phyloP scores from a whole-genome alignment of 2,329 filamentous ascomycete species.

The Raffaelea deltoideospora region DNA sequence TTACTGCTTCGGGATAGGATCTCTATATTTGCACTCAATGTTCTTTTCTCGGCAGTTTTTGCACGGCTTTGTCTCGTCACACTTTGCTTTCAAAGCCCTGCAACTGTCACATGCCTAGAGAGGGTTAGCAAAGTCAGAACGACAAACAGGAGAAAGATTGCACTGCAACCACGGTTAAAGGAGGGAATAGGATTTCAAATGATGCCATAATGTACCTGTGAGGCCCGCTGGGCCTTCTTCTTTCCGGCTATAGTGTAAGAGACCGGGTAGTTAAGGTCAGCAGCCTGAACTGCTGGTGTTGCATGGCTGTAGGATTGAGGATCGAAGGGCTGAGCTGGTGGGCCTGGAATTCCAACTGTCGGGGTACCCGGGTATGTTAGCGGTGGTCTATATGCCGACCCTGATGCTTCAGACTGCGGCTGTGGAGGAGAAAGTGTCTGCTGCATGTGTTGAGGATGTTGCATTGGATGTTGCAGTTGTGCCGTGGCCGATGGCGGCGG shows the following conservation, averaged over 20 bases:
- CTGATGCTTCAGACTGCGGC: neutral
- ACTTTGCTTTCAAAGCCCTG: constrained; percentile 77
- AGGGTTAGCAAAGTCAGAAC: neutral
- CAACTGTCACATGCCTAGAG: constrained; percentile 78
- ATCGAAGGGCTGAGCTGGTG: constrained; percentile 15
- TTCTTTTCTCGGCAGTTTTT: constrained; percentile 82
- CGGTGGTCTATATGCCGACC: neutral
- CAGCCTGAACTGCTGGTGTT: constrained; percentile 13
- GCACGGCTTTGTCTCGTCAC: constrained; percentile 71
- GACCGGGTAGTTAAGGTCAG: constrained; percentile 25
- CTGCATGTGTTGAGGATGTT: constrained; percentile 36
- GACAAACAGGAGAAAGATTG: neutral
- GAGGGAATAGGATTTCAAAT: too few species aligned
- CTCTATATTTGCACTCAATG: constrained; percentile 73
- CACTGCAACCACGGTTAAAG: too few species aligned
- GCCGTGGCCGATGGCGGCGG: neutral
- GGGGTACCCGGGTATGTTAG: constrained; percentile 21
- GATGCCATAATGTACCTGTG: constrained; percentile 45
- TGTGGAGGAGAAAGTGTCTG: too few species aligned
- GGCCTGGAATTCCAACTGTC: constrained; percentile 14
- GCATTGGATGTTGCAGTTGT: constrained; percentile 8
- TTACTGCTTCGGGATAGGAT: constrained; percentile 83
- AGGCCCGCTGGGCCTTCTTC: constrained; percentile 50
- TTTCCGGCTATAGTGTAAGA: constrained; percentile 33
- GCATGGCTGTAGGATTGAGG: constrained; percentile 13